Conservation (phyloP, 2,329 filamentous ascomycete genomes). For the Fusarium brevicatenulatum region DNA sequence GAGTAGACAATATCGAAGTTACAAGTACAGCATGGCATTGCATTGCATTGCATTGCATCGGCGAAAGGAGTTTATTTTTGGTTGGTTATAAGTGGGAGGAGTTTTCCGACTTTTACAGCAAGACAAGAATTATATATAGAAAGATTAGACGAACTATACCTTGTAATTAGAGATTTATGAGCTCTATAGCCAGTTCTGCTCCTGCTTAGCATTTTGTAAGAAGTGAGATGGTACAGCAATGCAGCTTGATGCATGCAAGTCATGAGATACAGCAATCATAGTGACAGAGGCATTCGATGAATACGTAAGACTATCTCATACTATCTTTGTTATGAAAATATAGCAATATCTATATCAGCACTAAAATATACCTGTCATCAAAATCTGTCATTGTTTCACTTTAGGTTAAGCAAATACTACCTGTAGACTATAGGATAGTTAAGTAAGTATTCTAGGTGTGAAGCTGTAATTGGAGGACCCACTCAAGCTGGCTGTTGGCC, state of each 20-base stretch:
- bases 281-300: neutral
- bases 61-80: constrained; percentile 25
- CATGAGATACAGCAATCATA: neutral
- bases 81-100: neutral
- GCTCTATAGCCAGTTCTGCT: neutral
- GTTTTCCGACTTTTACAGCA: neutral
- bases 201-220: neutral
- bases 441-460: neutral
- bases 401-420: neutral
- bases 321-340: no score
- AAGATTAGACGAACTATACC: neutral
- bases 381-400: neutral
- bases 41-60: constrained; percentile 11
- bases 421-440: neutral
- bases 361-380: neutral
- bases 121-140: neutral
- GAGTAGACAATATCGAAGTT: constrained; percentile 5
- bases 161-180: neutral
- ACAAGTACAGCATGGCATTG: constrained; percentile 18
- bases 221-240: neutral
- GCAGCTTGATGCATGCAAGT: neutral
- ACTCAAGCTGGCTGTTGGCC: constrained; percentile 12
- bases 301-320: neutral
- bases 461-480: neutral
- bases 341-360: neutral